phyloP scores from a whole-genome alignment of 1,139 yeast species.

The Saccharomyces hybrid region DNA sequence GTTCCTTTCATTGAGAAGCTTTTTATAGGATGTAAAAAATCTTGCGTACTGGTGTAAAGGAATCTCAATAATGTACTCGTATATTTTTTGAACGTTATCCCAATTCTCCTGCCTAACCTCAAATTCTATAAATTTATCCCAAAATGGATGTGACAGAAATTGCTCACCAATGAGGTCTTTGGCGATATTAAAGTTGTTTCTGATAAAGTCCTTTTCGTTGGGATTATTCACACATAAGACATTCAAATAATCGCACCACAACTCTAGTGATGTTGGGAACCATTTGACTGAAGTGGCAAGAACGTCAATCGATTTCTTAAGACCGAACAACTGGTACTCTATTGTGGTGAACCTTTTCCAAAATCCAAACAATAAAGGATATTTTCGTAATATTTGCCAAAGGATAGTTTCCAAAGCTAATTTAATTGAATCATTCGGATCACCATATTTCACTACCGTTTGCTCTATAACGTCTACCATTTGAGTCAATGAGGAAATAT shows the following conservation, averaged over 20 bases:
- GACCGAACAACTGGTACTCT: slow-evolving; percentile 49
- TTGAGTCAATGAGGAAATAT: slow-evolving; percentile 23
- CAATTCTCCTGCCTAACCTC: slow-evolving; percentile 31
- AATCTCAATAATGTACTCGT: slow-evolving; percentile 40
- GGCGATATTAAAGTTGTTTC: slow-evolving; percentile 38
- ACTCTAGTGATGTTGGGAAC: slow-evolving; percentile 51
- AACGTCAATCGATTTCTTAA: slow-evolving; percentile 41
- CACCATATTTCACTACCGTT: slow-evolving; percentile 30
- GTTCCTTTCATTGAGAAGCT: slow-evolving; percentile 33
- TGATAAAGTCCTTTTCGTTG: slow-evolving; percentile 30
- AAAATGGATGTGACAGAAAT: slow-evolving; percentile 53
- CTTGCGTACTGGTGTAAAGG: slow-evolving; percentile 68
- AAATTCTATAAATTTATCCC: slow-evolving; percentile 57
- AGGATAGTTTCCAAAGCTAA: slow-evolving; percentile 32
- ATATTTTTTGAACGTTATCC: slow-evolving; percentile 33
- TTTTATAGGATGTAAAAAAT: slow-evolving; percentile 47
- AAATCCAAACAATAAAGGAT: slow-evolving; percentile 49
- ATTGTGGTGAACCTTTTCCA: slow-evolving; percentile 57
- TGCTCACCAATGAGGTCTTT: slow-evolving; percentile 43
- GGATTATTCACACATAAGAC: slow-evolving; percentile 39
- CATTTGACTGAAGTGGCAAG: slow-evolving; percentile 42
- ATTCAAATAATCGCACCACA: slow-evolving; percentile 59
- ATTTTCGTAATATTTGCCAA: slow-evolving; percentile 39
- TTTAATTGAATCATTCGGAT: slow-evolving; percentile 31
- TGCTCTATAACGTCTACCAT: slow-evolving; percentile 29